Evolutionary conservation across 257 asterid genomes (phyloP), one percentile per base, ranked within the genome.

Genomic region (Euphrasia confusa): DNA sequence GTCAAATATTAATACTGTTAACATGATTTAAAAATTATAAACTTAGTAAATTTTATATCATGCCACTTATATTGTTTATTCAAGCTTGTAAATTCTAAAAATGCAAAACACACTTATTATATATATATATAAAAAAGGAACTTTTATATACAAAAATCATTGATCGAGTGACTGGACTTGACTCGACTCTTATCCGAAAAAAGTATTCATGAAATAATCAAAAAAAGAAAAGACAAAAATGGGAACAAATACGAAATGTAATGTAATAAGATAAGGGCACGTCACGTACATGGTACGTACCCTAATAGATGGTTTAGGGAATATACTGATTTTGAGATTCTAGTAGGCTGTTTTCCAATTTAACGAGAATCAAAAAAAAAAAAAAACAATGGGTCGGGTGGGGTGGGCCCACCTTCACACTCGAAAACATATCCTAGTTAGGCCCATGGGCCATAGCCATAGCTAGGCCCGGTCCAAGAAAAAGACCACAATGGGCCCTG

Each of bases 171-270:
- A 30, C 33, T 30, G 0, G 33, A 30, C 33, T 30, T 4, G 33
- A 30, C 33, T 30, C 33, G 45, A 9, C 11, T 39, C 45, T 5
- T 39, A 39, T 39, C 45, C 45, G 8, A 30, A 10, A 10, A 9
- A 39, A 39, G 12, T 5, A 5, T 40, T 13, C 47, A 40, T 10
- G 13, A 40, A 40, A 21, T 21, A 40, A 40, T 2, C 2, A 9
- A 1, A 15, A 58, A 45, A 33, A 10, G 61, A 2, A 7, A 4
- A 35, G 30, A 40, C 5, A 44, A 71, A 66, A 60, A 68, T 62
- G 0, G 77, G 72, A 76, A 76, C 71, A 72, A 60, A 72, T 76
- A 64, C 80, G 69, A 54, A 72, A 68, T 58, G 45, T 56, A 60
- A 64, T 61, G 61, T 11, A 44, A 8, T 12, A 3, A 49, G 27